Evolutionary conservation across 23 red algal genomes (phyloP), one percentile per base, ranked within the genome.

Genomic region (Porphyridium purpureum): DNA sequence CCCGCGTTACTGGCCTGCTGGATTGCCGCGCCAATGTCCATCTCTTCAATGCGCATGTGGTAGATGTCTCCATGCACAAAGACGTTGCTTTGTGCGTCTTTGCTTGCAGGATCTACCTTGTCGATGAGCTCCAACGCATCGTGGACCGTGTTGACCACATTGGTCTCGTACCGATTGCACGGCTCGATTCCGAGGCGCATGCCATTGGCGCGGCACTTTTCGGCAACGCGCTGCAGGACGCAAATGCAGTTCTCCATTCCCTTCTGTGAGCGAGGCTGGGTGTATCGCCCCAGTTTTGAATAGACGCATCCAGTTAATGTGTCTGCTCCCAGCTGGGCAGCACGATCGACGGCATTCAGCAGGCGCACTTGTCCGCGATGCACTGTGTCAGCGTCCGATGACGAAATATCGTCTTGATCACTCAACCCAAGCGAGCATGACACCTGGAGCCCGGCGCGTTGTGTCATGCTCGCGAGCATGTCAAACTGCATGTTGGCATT

Each of bases 121-220:
- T 62, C 38, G 11, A 62, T 62, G 33, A 62, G 31, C 17, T 47
- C 31, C 33, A 36, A 50, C 1, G 33, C 38, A 47, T 62, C 57
- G 15, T 11, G 7, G 17, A 47, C 24, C 1, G 57, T 62, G 44
- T 62, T 62, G 57, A 62, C 31, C 1, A 62, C 28, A n/a, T 62
- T 62, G 57, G 57, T 62, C 44, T 62, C 57, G 44, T 41, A 62
- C 44, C 44, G 35, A 47, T 62, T 62, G 24, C 33, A 36, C 14
- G 30, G 27, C 35, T 62, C 57, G 33, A 62, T 9, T 47, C 57
- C 57, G 2, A 62, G 8, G 9, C 35, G 31, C 33, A 62, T 47
- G 5, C 57, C 57, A 27, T 2, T 29, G 2, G 33, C 11, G 7
- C 31, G 7, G 1, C 28, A 27, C n/a, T 47, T 62, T 36, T 62